Conservation (phyloP, 495 filamentous ascomycete genomes). For the Thermothielavioides terrestris region DNA sequence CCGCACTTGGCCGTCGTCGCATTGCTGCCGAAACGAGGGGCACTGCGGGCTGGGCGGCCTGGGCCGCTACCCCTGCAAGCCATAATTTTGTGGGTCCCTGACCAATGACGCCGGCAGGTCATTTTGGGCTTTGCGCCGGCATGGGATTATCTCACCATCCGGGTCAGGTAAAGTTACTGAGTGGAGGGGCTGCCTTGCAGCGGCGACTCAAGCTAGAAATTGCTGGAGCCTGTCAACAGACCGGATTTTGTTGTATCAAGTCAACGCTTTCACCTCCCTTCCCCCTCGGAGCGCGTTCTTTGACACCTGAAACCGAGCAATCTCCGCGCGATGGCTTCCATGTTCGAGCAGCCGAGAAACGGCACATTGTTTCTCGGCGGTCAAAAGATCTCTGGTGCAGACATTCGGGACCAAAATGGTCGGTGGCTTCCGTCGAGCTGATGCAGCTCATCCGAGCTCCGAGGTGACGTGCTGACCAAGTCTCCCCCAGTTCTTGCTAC, state of each 20-base stretch:
- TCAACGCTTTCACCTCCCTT: background rate
- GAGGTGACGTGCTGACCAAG: conserved; percentile 20
- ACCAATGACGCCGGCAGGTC: conserved; percentile 8
- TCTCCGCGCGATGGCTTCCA: conserved; percentile 62
- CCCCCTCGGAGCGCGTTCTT: conserved; percentile 1
- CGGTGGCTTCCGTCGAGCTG: conserved; percentile 24
- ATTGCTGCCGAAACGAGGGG: conserved; percentile 16
- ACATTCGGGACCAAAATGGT: conserved; percentile 96
- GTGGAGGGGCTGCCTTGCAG: conserved; percentile 18
- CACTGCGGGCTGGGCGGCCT: conserved; percentile 15
- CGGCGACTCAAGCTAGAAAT: conserved; percentile 19
- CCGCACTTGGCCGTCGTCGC: conserved; percentile 14
- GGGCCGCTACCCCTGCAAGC: too few species aligned
- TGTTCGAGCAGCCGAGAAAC: conserved; percentile 84
- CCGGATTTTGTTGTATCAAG: conserved; percentile 8
- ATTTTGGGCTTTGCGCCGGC: conserved; percentile 5
- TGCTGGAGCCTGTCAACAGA: conserved; percentile 24
- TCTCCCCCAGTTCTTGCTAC: conserved; percentile 75
- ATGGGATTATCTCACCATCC: conserved; percentile 26
- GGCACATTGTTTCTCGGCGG: conserved; percentile 89
- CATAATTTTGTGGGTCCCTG: background rate
- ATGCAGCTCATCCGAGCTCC: background rate
- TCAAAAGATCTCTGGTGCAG: conserved; percentile 86
- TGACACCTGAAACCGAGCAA: background rate
- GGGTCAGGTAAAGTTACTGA: conserved; percentile 29